Conservation (phyloP, 2,329 filamentous ascomycete genomes). For the Cladorrhinum sp. region DNA sequence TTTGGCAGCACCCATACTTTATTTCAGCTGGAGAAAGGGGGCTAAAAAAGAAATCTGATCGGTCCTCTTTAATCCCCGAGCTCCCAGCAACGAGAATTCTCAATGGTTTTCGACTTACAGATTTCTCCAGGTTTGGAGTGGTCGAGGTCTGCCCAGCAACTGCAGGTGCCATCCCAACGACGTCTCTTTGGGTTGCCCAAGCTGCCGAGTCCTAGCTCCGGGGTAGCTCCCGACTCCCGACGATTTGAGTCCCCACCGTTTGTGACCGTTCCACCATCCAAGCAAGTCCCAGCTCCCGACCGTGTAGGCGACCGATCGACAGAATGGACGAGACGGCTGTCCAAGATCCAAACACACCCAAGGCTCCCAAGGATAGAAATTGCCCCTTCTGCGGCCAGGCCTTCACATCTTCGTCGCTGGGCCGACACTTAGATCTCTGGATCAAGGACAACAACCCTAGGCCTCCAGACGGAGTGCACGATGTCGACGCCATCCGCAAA, state of each 20-base stretch:
- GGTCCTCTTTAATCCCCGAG: background rate
- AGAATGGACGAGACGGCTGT: background rate
- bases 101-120: background rate
- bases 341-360: conserved; percentile 34
- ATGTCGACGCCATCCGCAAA: conserved; percentile 84
- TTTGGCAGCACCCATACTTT: background rate
- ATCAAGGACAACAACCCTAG: conserved; percentile 93
- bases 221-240: background rate
- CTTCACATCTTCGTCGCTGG: conserved; percentile 91
- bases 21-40: background rate
- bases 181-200: too few relatives aligned
- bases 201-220: background rate
- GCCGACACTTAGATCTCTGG: conserved; percentile 89
- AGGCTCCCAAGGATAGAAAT: conserved; percentile 74
- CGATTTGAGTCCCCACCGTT: background rate
- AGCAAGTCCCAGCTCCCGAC: background rate
- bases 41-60: background rate
- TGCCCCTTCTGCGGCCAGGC: conserved; percentile 86
- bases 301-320: background rate
- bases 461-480: conserved; percentile 78
- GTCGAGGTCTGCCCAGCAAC: background rate
- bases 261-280: background rate
- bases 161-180: background rate
- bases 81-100: background rate
- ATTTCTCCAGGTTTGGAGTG: background rate